Evolutionary conservation across 148 eudicot species (phyloP).

Genomic region (Dysphania ambrosioides): DNA sequence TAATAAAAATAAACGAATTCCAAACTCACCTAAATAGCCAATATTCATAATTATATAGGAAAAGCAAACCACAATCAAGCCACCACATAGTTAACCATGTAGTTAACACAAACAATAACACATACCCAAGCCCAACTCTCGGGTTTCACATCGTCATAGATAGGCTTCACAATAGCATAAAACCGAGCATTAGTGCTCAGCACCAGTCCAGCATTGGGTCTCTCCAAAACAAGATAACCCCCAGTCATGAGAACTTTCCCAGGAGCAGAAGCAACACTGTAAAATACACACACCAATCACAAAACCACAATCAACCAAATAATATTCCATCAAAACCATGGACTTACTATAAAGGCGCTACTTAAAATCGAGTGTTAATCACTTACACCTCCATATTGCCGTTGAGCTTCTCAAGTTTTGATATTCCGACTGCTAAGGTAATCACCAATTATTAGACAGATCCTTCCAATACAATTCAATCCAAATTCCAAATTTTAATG

Average conservation of each 20-base stretch:
- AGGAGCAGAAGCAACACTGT: slow-evolving; percentile 86
- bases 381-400: slow-evolving; percentile 34
- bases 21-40: background rate
- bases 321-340: background rate
- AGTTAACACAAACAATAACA: slow-evolving; percentile 10
- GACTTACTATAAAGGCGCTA: background rate
- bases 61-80: background rate
- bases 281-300: slow-evolving; percentile 5
- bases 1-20: background rate
- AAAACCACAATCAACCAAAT: background rate
- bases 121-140: slow-evolving; percentile 82
- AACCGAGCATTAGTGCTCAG: slow-evolving; percentile 93
- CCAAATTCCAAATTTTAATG: background rate
- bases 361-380: background rate
- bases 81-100: slow-evolving; percentile 7
- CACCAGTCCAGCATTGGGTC: slow-evolving; percentile 94
- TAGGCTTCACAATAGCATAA: slow-evolving; percentile 76
- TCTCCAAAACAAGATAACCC: slow-evolving; percentile 88
- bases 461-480: background rate
- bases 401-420: background rate
- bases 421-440: background rate
- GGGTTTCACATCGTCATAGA: slow-evolving; percentile 52
- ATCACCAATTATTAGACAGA: background rate
- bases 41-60: background rate
- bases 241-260: slow-evolving; percentile 86